phyloP scores from a whole-genome alignment of 2,329 filamentous ascomycete species.

The Calonectria leucothoes region DNA sequence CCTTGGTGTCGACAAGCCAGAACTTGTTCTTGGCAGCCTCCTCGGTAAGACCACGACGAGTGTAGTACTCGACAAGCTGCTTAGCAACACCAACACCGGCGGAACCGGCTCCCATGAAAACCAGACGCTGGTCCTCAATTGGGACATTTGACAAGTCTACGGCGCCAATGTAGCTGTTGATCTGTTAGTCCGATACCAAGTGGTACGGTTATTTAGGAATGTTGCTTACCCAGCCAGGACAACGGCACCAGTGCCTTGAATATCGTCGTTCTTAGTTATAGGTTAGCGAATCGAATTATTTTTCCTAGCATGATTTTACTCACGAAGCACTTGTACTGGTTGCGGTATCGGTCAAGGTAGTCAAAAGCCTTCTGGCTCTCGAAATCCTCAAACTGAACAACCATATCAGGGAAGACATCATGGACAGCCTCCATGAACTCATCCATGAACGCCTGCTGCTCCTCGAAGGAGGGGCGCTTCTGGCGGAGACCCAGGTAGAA shows the following conservation, averaged over 20 bases:
- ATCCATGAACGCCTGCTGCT: slow-evolving; percentile 93
- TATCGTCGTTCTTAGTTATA: slow-evolving; percentile 80
- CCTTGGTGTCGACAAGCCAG: slow-evolving; percentile 97
- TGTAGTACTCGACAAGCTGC: slow-evolving; percentile 97
- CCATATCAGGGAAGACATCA: slow-evolving; percentile 75
- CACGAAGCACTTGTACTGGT: slow-evolving; percentile 88
- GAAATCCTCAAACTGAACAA: slow-evolving; percentile 97
- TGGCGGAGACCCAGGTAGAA: slow-evolving; percentile 92
- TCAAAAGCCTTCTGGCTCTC: slow-evolving; percentile 94
- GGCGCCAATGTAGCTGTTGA: slow-evolving; percentile 70
- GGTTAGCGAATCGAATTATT: slow-evolving; percentile 27
- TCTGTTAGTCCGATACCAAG: slow-evolving; percentile 63
- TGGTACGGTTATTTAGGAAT: slow-evolving; percentile 12
- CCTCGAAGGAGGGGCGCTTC: slow-evolving; percentile 80
- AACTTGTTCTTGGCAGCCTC: slow-evolving; percentile 90
- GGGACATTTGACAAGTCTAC: slow-evolving; percentile 89
- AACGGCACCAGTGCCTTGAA: slow-evolving; percentile 96
- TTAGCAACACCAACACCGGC: slow-evolving; percentile 98
- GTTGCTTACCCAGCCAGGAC: slow-evolving; percentile 80
- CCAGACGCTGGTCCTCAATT: slow-evolving; percentile 89
- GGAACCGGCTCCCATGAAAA: slow-evolving; percentile 96
- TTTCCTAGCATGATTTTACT: slow-evolving; percentile 18
- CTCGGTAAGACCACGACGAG: slow-evolving; percentile 89
- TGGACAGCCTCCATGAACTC: slow-evolving; percentile 95
- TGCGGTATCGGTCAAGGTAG: slow-evolving; percentile 89